Evolutionary conservation across 2,329 filamentous ascomycete species (phyloP).

Genomic region (Kalmusia sp.): DNA sequence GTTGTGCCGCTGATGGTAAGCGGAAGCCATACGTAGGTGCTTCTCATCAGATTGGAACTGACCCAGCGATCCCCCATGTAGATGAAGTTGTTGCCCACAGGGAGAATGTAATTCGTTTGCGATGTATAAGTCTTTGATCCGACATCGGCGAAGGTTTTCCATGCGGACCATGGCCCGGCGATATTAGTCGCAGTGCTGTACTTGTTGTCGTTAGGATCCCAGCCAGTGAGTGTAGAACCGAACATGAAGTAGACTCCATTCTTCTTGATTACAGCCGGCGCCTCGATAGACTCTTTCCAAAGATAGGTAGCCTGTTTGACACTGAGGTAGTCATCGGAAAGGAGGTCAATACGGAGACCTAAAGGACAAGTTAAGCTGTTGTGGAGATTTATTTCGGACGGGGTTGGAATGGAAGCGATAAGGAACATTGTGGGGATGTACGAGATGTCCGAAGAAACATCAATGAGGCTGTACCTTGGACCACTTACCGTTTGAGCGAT

Average conservation of each 20-base stretch:
- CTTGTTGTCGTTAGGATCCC: conserved; percentile 70
- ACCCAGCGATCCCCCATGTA: conserved; percentile 75
- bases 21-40: conserved; percentile 71
- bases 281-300: conserved; percentile 65
- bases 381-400: too few relatives aligned
- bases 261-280: conserved; percentile 69
- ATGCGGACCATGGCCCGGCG: conserved; percentile 66
- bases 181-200: conserved; percentile 66
- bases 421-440: too few relatives aligned
- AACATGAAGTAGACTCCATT: conserved; percentile 70
- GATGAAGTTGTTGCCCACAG: conserved; percentile 54
- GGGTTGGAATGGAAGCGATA: too few relatives aligned
- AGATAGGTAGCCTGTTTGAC: conserved; percentile 58
- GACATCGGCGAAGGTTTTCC: conserved; percentile 64
- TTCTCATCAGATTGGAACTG: conserved; percentile 63
- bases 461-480: too few relatives aligned
- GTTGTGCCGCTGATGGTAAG: conserved; percentile 60
- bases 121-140: conserved; percentile 66
- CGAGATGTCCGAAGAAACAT: too few relatives aligned
- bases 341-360: conserved; percentile 65
- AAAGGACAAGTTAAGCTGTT: too few relatives aligned
- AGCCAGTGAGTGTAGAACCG: conserved; percentile 57
- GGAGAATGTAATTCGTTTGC: conserved; percentile 67
- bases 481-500: too few relatives aligned
- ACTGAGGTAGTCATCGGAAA: conserved; percentile 64